Base-by-base conservation (phyloP, 371 early-diverging fungal genomes). In the Mortierella sp. region DNA sequence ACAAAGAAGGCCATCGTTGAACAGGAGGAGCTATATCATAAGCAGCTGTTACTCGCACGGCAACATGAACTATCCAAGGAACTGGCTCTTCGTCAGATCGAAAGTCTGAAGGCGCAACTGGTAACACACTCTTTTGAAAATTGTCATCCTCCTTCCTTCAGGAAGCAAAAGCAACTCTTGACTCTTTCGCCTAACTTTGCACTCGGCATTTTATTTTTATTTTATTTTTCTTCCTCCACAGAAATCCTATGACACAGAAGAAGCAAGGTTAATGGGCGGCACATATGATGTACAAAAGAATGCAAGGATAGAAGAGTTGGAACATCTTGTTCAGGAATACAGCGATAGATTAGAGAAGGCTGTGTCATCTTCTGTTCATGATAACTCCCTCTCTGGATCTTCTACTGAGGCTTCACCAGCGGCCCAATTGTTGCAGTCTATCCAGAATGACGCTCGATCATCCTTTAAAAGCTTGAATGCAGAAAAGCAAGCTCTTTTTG, bases 181-280 rank as follows among this genome's bases (percentile, higher is more conserved):
- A n/a, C n/a, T n/a, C n/a, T n/a, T n/a, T n/a, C n/a, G n/a, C n/a
- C n/a, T n/a, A n/a, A n/a, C n/a, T n/a, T n/a, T n/a, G n/a, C n/a
- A n/a, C n/a, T n/a, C 16, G 37, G 16, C 23, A 46, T 15, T 7
- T 56, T 59, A 29, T 18, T 51, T 29, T 7, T 45, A 28, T 55
- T 66, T 57, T 59, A 29, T 62, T 46, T 11, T 12, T 43, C 43
- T 44, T 12, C 25, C 21, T 14, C n/a, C 2, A 23, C 66, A 89
- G 87, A 84, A 84, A 68, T 84, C 89, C 9, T 93, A 92, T 66
- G 94, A 91, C 57, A 64, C 76, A 0, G 92, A 91, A 52, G 91
- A 91, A 57, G 70, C 73, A 12, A 66, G 68, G 14, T 60, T 85
- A 52, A 80, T 84, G 80, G 66, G 72, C 18, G 83, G 71, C 11